Evolutionary conservation across 2,329 filamentous ascomycete genomes (phyloP), one percentile per base, ranked within the genome.

Genomic region (Hyphodiscus sp.): DNA sequence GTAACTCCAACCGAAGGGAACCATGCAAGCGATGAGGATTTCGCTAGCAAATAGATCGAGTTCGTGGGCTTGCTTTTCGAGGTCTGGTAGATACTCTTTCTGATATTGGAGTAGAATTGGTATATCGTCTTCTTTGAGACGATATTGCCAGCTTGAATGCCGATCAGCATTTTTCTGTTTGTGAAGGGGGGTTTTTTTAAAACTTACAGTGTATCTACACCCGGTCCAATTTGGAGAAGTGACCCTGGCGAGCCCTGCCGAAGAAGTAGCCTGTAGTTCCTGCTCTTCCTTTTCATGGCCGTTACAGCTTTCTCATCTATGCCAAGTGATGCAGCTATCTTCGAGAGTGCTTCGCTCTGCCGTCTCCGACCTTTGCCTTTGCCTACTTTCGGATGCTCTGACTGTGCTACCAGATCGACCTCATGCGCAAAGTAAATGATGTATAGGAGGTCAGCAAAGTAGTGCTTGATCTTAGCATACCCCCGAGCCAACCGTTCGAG

Each of bases 391-490:
- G 18, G 42, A 26, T 6, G n/a, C n/a, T n/a, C n/a, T n/a, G n/a
- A n/a, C n/a, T n/a, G n/a, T 30, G 26, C 29, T 38, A 41, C 26
- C 16, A 20, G 49, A 19, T 51, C 42, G 13, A 51, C 23, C 43
- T 51, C 26, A 45, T 51, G 49, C n/a, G 43, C 43, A 46, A 51
- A 51, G 30, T 33, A 51, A 45, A 51, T 45, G 23, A 20, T 51
- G 18, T 41, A 33, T 18, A 51, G 49, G 29, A 51, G 19, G n/a
- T 41, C 19, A 46, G 43, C 26, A 41, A 38, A 23, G 13, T 51
- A 5, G 29, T 3, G 2, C 45, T 47, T n/a, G 20, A 23, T 26
- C 56, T 16, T 52, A 41, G n/a, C n/a, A n/a, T n/a, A n/a, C n/a
- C 53, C 38, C 1, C 38, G 2, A n/a, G 2, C 13, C n/a, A 41